Evolutionary conservation across 106 monocot species (phyloP).

Genomic region (Xerophyta viscosa): DNA sequence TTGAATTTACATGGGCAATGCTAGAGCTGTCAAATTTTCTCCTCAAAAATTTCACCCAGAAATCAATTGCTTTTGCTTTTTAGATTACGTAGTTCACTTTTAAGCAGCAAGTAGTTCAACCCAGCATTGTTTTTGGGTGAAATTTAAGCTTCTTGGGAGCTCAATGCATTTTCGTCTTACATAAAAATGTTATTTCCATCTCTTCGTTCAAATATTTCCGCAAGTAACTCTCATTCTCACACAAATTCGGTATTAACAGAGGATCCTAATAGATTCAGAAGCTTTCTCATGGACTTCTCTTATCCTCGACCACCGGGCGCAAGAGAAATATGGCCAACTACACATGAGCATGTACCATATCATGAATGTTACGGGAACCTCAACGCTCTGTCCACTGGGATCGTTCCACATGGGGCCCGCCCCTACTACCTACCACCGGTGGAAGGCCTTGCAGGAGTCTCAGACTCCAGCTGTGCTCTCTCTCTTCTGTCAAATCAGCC

Average conservation of each 20-base stretch:
- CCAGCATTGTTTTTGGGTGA: too few relatives aligned
- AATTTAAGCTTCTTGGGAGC: too few relatives aligned
- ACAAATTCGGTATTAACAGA: conserved; percentile 13
- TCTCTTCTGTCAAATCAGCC: conserved; percentile 99
- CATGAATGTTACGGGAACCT: conserved; percentile 4
- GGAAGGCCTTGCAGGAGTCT: conserved; percentile 36
- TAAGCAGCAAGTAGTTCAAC: too few relatives aligned
- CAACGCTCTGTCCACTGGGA: not conserved
- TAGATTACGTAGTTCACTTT: too few relatives aligned
- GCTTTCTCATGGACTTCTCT: conserved; percentile 53
- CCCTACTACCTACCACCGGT: conserved; percentile 18
- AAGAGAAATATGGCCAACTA: conserved; percentile 35
- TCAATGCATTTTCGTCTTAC: too few relatives aligned
- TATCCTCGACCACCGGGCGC: conserved; percentile 20
- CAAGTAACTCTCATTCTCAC: not conserved
- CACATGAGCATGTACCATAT: conserved; percentile 10
- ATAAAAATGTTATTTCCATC: too few relatives aligned
- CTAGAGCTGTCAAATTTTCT: too few relatives aligned
- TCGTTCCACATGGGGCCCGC: not conserved
- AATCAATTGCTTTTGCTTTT: too few relatives aligned
- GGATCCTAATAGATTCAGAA: conserved; percentile 30
- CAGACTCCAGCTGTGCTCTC: conserved; percentile 96
- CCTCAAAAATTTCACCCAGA: too few relatives aligned
- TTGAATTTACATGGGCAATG: too few relatives aligned
- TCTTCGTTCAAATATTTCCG: too few relatives aligned